Conservation (phyloP, 257 asterid genomes). For the Forsythia suspensa region DNA sequence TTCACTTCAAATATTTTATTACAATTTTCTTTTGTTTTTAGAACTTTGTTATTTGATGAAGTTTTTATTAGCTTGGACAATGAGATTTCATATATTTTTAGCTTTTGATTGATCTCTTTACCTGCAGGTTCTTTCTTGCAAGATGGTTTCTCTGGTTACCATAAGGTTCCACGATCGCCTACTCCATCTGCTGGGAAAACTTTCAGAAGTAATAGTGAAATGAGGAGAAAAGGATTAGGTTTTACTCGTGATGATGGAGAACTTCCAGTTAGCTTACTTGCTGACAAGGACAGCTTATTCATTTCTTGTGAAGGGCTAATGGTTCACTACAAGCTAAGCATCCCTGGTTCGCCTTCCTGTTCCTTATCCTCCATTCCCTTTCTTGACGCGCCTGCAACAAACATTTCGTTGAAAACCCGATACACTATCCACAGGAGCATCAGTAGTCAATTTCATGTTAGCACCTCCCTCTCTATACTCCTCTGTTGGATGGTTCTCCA, state of each 20-base stretch:
- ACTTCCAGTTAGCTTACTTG: slow-evolving; percentile 82
- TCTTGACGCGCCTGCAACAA: slow-evolving; percentile 51
- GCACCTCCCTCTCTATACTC: slow-evolving; percentile 65
- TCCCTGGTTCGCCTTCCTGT: slow-evolving; percentile 67
- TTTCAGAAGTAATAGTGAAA: slow-evolving; percentile 56
- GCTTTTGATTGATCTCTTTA: slow-evolving; percentile 15
- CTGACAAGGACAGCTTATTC: slow-evolving; percentile 86
- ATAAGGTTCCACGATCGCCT: slow-evolving; percentile 92
- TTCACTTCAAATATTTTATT: not conserved
- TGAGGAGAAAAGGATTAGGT: slow-evolving; percentile 53
- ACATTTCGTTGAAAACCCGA: slow-evolving; percentile 46
- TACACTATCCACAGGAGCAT: slow-evolving; percentile 70
- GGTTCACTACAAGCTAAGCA: slow-evolving; percentile 84
- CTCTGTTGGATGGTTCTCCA: slow-evolving; percentile 67
- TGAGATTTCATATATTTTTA: not conserved
- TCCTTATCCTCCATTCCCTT: slow-evolving; percentile 63
- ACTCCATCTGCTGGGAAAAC: slow-evolving; percentile 73
- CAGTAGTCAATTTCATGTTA: slow-evolving; percentile 65
- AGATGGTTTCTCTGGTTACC: slow-evolving; percentile 72
- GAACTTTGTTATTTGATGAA: not conserved
- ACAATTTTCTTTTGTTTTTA: not conserved
- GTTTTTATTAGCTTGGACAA: not conserved
- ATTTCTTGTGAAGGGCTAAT: slow-evolving; percentile 68
- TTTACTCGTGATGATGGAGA: slow-evolving; percentile 61
- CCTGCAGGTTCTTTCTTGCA: slow-evolving; percentile 78